Percentiles rank a stretch among this genome's conserved stretches.
phyloP scores from a whole-genome alignment of 1,284 basidiomycete species.

The Pyrrhoderma noxium region DNA sequence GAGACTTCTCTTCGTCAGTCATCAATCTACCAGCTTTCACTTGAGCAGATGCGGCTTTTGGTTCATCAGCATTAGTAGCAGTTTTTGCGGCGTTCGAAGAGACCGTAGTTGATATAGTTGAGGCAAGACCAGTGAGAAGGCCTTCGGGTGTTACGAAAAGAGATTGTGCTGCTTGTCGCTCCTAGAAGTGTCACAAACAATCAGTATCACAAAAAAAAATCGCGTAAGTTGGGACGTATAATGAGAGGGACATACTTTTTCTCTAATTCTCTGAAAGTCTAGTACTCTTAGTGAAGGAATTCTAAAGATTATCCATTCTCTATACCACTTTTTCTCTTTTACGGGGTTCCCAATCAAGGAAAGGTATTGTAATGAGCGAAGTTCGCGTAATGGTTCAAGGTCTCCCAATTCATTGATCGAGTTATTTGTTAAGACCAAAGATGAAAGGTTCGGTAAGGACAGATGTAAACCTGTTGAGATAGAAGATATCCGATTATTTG shows the following conservation, averaged over 20 bases:
- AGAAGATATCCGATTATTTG: conserved; percentile 82
- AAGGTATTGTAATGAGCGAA: conserved; percentile 75
- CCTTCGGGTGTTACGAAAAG: conserved; percentile 73
- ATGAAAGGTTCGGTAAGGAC: conserved; percentile 77
- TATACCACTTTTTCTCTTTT: conserved; percentile 90
- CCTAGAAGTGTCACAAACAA: conserved; percentile 36
- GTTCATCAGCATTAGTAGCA: conserved; percentile 59
- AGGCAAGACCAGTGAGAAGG: conserved; percentile 76
- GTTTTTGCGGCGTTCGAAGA: conserved; percentile 56
- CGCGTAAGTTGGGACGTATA: neutral
- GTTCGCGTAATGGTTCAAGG: conserved; percentile 76
- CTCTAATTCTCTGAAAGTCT: conserved; percentile 94
- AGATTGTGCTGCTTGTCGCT: conserved; percentile 65
- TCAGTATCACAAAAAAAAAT: neutral
- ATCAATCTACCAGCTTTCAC: conserved; percentile 75
- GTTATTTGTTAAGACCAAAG: conserved; percentile 78
- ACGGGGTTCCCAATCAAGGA: conserved; percentile 89
- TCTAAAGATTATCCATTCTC: conserved; percentile 88
- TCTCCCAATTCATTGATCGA: conserved; percentile 72
- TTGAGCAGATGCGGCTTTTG: conserved; percentile 49
- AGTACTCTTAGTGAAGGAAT: conserved; percentile 83
- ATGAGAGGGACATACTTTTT: conserved; percentile 65
- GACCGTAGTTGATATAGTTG: conserved; percentile 66
- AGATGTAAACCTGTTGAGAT: conserved; percentile 77
- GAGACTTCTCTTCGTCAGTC: conserved; percentile 88